These are phyloP conservation scores for Tubosaeta sp. DNA, from an alignment of 768 basidiomycete genomes.

Conservation along the genomic window DNA sequence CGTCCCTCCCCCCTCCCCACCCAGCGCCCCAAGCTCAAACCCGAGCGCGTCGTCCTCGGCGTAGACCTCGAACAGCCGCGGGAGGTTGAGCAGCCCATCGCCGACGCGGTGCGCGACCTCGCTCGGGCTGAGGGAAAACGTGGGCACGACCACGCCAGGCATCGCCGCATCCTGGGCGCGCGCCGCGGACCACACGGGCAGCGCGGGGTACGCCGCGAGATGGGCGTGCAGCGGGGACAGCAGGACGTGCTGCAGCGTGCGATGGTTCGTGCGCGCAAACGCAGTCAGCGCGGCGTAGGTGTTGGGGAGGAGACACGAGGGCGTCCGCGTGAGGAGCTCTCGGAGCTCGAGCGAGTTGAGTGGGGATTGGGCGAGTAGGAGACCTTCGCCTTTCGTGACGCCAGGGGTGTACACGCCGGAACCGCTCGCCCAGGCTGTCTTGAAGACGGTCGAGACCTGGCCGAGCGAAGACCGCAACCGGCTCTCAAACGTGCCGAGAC, in stretches of 20 bases:
- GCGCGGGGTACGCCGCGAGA: slow-evolving; percentile 64
- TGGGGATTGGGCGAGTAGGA: slow-evolving; percentile 76
- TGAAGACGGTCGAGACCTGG: slow-evolving; percentile 58
- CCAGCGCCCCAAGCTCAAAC: slow-evolving; percentile 82
- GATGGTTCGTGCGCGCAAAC: slow-evolving; percentile 73
- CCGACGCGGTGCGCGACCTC: slow-evolving; percentile 84
- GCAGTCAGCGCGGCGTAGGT: slow-evolving; percentile 52
- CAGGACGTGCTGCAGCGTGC: slow-evolving; percentile 75
- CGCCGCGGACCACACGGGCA: slow-evolving; percentile 59
- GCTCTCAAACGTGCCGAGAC: slow-evolving; percentile 62
- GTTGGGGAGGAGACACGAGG: slow-evolving; percentile 43
- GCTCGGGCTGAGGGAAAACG: slow-evolving; percentile 89
- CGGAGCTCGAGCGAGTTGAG: slow-evolving; percentile 77
- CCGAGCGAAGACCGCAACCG: slow-evolving; percentile 58
- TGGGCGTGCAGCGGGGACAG: slow-evolving; percentile 76
- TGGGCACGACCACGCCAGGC: slow-evolving; percentile 61
- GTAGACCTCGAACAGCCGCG: slow-evolving; percentile 91
- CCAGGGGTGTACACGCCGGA: slow-evolving; percentile 51
- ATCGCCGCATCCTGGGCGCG: slow-evolving; percentile 31
- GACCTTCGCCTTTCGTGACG: slow-evolving; percentile 61
- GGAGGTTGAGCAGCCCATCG: slow-evolving; percentile 92
- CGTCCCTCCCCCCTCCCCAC: slow-evolving; percentile 33
- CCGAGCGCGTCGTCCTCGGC: slow-evolving; percentile 87
- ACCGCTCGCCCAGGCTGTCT: slow-evolving; percentile 46
- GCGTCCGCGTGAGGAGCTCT: slow-evolving; percentile 28